Conservation (phyloP, 495 filamentous ascomycete genomes). For the Annulohypoxylon maeteangense region DNA sequence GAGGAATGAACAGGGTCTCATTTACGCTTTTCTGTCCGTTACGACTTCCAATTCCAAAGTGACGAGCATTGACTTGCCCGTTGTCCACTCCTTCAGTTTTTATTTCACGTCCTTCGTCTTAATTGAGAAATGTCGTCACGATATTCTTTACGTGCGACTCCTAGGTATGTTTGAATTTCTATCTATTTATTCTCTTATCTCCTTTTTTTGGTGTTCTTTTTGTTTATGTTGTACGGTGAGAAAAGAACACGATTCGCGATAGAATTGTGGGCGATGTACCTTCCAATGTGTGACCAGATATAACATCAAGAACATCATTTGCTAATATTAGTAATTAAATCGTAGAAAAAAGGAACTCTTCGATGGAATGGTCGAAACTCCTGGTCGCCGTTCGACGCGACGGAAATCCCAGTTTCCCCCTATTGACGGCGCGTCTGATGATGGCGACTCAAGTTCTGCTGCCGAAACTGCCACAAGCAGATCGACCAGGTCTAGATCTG, state of each 20-base stretch:
- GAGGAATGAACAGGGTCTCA: slow-evolving; percentile 11
- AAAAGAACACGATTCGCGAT: background rate
- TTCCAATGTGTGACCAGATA: background rate
- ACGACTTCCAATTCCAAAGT: slow-evolving; percentile 9
- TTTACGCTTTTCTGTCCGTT: slow-evolving; percentile 6
- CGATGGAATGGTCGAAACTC: slow-evolving; percentile 63
- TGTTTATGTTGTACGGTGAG: background rate
- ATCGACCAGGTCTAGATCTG: slow-evolving; percentile 31
- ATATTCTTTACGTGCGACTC: slow-evolving; percentile 48
- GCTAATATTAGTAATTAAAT: background rate
- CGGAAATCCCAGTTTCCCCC: slow-evolving; percentile 55
- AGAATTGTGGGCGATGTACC: background rate
- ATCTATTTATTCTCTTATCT: background rate
- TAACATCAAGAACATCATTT: background rate
- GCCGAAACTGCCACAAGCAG: slow-evolving; percentile 47
- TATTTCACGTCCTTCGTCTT: background rate
- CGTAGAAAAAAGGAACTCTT: slow-evolving; percentile 62
- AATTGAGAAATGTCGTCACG: slow-evolving; percentile 42
- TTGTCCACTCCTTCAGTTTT: slow-evolving; percentile 33
- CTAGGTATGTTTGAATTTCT: slow-evolving; percentile 40
- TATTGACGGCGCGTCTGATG: slow-evolving; percentile 52
- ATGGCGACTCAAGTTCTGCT: slow-evolving; percentile 58
- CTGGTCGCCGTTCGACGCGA: slow-evolving; percentile 50
- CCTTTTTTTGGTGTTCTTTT: background rate
- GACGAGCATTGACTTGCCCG: slow-evolving; percentile 44